A percentile compares a stretch with the other conserved stretches of the same genome.
Evolutionary conservation across 306 rosid species (phyloP).

Genomic region (Cucumis hystrix): DNA sequence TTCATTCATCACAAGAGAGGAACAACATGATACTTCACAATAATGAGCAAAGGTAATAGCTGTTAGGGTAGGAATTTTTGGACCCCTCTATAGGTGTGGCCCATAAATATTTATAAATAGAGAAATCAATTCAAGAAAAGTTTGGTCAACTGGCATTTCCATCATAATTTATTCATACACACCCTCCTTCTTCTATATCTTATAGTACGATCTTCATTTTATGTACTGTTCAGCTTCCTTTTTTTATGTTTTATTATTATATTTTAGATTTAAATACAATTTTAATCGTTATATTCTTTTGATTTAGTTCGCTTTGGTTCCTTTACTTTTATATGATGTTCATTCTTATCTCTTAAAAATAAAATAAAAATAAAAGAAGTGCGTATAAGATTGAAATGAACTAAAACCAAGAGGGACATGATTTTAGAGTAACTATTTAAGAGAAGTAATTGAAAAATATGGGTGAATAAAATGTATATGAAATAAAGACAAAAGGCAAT

Average conservation of each 20-base stretch:
- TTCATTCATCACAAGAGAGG: constrained; percentile 1
- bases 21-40: constrained; percentile 1
- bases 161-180: not conserved
- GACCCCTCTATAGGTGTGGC: constrained; percentile 1
- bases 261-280: too few species aligned
- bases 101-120: not conserved
- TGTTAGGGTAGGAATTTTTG: not conserved
- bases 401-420: too few species aligned
- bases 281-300: too few species aligned
- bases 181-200: not conserved
- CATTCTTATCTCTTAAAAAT: too few species aligned
- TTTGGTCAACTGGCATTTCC: constrained; percentile 10
- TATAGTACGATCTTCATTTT: not conserved
- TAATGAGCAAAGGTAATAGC: not conserved
- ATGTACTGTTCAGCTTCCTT: not conserved
- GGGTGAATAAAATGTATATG: not conserved
- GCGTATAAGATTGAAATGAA: too few species aligned
- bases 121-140: not conserved
- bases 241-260: too few species aligned
- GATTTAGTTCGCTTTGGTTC: too few species aligned
- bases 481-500: not conserved
- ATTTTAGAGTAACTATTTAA: too few species aligned
- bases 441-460: not conserved
- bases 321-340: too few species aligned
- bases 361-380: too few species aligned